Evolutionary conservation across 2,329 filamentous ascomycete genomes (phyloP), one percentile per base, ranked within the genome.

Genomic region (Myrmaecium sp.): DNA sequence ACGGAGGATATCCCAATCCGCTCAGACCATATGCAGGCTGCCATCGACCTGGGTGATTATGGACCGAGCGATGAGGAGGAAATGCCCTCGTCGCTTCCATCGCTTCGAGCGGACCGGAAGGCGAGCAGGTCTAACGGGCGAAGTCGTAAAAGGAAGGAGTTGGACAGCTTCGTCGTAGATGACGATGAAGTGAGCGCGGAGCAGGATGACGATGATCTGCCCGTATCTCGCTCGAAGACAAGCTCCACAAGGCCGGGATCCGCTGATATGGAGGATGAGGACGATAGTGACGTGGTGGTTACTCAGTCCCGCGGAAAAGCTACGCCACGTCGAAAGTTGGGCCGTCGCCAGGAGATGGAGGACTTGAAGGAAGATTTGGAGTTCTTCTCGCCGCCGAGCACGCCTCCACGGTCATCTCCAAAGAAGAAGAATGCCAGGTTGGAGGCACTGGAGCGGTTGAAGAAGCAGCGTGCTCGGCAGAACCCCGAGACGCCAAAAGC

Each of bases 321-420:
- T 7, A 20, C 10, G 13, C 14, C 14, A 24, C 22, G 14, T 17
- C 31, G 11, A 3, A 21, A 9, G 23, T 24, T 13, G 32, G 26
- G 44, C 4, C 41, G 39, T 0, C 35, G 43, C 22, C 42, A 47
- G 25, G 51, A 54, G 24, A 36, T 45, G 24, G 52, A 56, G 7
- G 57, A 61, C 24, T 36, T 62, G 7, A 44, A 53, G 19, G 55
- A 60, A 26, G 58, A 62, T 21, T 39, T 62, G 3, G 51, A 57
- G 4, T 58, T 57, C 28, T 49, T 48, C 1, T 50, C 49, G 2
- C 43, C 46, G 35, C 31, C 34, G 36, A 11, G 39, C 43, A 13
- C 22, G 11, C 25, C 38, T 5, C 23, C 14, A 40, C 25, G 39
- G 37, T 29, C 14, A 4, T 11, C 14, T 3, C 27, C 29, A 11